Evolutionary conservation across 805 yeast species (phyloP), one percentile per base, ranked within the genome.

Genomic region (Dipodascus geniculatus): DNA sequence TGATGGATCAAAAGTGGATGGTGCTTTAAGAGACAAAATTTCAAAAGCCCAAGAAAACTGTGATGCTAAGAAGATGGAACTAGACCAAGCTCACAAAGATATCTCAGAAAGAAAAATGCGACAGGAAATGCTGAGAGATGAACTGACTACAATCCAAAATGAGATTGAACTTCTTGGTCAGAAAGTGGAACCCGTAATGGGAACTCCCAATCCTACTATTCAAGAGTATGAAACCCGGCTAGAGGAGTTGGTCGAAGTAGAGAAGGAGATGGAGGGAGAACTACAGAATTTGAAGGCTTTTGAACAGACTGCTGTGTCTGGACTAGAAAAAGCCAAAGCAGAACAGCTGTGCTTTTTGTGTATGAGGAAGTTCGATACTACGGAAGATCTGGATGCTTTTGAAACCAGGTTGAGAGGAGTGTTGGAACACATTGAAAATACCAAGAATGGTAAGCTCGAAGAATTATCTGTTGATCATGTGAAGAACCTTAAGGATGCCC

Each of bases 201-300:
- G 20, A 38, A 22, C 53, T 28, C 3, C 22, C 3, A 48, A 22
- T n/a, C 52, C 38, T 16, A n/a, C 23, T 22, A 16, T 16, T 14
- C 17, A 19, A 3, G 49, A 19, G 16, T 22, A 17, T 0, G 38
- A 51, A 11, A 24, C 22, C 4, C 48, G 60, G 22, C 19, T 47
- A 17, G 42, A 47, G 6, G 61, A 63, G 48, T 19, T 52, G 1
- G 50, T 54, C 11, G 52, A 54, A 3, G 42, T 42, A 20, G 53
- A 44, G 9, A 58, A 62, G 61, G 35, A 53, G 3, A 28, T 64
- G n/a, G 23, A 23, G 1, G 23, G 24, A 3, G 53, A 55, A 8
- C 47, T 56, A 1, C 64, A 64, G 48, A 38, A 61, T 11, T 65
- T 61, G 22, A 44, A 57, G 19, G 60, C 57, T 11, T 38, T 38